These are phyloP conservation scores for Beauveria scarabaeidicola DNA, from an alignment of 2,329 filamentous ascomycete species.

Conservation along the genomic window DNA sequence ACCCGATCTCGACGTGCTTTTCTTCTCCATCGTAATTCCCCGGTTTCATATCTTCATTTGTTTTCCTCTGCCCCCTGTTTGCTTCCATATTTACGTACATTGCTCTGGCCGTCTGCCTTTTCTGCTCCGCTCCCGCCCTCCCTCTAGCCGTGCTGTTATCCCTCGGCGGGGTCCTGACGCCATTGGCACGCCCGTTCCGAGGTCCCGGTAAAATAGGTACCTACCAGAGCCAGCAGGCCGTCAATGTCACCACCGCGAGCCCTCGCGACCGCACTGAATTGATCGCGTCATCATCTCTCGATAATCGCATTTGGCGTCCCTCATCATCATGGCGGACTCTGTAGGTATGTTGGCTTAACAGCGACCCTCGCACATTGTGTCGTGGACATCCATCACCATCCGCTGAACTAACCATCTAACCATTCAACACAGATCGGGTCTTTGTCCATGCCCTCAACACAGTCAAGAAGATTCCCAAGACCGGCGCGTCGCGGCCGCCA, in stretches of 20 bases:
- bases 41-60: not conserved
- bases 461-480: slow-evolving; percentile 94
- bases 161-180: slow-evolving; percentile 13
- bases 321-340: slow-evolving; percentile 29
- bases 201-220: slow-evolving; percentile 6
- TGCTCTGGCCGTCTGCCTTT: not conserved
- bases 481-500: slow-evolving; percentile 81
- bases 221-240: not conserved
- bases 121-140: not conserved
- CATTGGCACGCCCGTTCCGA: slow-evolving; percentile 12
- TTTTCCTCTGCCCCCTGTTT: not conserved
- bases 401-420: slow-evolving; percentile 12
- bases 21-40: not conserved
- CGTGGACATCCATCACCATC: not conserved
- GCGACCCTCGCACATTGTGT: not conserved
- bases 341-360: slow-evolving; percentile 20
- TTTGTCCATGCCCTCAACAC: slow-evolving; percentile 99
- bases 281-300: slow-evolving; percentile 3
- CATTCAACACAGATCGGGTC: slow-evolving; percentile 66
- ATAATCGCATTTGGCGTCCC: not conserved
- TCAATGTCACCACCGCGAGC: not conserved
- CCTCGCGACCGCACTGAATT: not conserved
- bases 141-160: not conserved
- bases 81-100: not conserved
- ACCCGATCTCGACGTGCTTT: not conserved